A percentile compares a stretch with the other conserved stretches of the same genome.
Conservation (phyloP, 352 stramenopile genomes). For the Globisporangium yorkense region DNA sequence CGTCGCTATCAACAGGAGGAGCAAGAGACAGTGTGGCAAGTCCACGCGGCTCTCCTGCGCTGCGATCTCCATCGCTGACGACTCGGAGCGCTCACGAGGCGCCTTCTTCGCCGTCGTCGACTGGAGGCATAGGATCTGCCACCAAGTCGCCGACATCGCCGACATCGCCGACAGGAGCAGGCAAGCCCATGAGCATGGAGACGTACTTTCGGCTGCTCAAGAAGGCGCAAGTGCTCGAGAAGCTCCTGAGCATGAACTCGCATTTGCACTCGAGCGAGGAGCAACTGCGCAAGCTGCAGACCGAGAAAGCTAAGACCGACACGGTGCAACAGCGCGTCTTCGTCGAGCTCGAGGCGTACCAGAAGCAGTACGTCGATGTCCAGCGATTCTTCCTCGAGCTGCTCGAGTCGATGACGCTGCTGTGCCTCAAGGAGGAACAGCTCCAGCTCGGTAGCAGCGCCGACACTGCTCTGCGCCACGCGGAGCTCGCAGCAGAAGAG, state of each 20-base stretch:
- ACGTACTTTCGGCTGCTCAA: constrained; percentile 67
- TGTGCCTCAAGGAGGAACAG: constrained; percentile 37
- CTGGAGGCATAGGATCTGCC: too few species aligned
- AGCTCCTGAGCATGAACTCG: constrained; percentile 37
- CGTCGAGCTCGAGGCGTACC: constrained; percentile 43
- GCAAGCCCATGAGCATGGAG: constrained; percentile 31
- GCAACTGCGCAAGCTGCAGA: constrained; percentile 35
- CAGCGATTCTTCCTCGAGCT: constrained; percentile 49
- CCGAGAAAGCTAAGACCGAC: constrained; percentile 37
- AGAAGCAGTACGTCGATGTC: constrained; percentile 40
- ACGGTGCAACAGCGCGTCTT: constrained; percentile 49
- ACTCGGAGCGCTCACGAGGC: too few species aligned
- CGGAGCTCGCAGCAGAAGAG: constrained; percentile 28
- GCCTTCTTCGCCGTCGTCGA: too few species aligned
- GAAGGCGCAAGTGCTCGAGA: constrained; percentile 57
- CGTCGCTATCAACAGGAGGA: neutral
- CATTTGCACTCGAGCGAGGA: constrained; percentile 33
- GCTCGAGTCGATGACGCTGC: constrained; percentile 34
- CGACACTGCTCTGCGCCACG: constrained; percentile 10
- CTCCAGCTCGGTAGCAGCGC: constrained; percentile 15
- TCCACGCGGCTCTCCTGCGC: too few species aligned
- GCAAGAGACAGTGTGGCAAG: neutral
- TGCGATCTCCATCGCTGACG: too few species aligned
- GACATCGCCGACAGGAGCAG: neutral
- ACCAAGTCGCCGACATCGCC: neutral